Conservation (phyloP, 805 yeast species). For the Saccharomycopsis selenospora region DNA sequence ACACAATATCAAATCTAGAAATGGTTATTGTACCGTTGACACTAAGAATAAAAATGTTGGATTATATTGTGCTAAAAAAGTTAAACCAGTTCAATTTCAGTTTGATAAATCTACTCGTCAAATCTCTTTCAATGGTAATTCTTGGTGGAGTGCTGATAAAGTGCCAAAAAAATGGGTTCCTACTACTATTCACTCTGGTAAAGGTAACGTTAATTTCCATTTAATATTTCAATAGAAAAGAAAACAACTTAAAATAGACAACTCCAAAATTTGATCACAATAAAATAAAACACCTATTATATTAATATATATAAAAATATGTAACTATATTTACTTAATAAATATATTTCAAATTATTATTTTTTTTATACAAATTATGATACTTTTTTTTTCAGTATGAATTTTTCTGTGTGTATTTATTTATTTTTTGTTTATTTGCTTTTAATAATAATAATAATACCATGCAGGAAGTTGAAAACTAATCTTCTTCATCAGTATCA, state of each 20-base stretch:
- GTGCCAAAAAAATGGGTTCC: conserved; percentile 41
- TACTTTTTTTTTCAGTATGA: too few species aligned
- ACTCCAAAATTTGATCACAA: too few species aligned
- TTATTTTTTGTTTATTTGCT: too few species aligned
- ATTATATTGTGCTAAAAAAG: conserved; percentile 29
- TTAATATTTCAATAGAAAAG: too few species aligned
- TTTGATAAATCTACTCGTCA: conserved; percentile 38
- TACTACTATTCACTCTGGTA: conserved; percentile 41
- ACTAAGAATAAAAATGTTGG: conserved; percentile 24
- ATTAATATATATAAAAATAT: neutral
- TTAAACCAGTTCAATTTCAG: conserved; percentile 50
- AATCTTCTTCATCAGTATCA: conserved; percentile 9
- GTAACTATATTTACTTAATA: too few species aligned
- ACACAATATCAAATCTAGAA: conserved; percentile 56
- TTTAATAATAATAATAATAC: too few species aligned
- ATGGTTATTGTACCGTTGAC: conserved; percentile 63
- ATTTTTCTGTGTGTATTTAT: too few species aligned
- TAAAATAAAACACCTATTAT: too few species aligned
- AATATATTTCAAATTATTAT: too few species aligned
- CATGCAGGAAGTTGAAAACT: conserved; percentile 23
- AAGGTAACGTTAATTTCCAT: conserved; percentile 31
- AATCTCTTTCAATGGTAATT: conserved; percentile 55
- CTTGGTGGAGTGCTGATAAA: conserved; percentile 49
- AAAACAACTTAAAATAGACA: too few species aligned
- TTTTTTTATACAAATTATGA: too few species aligned